A percentile compares a stretch with the other conserved stretches of the same genome.
Conservation (phyloP, 2,329 filamentous ascomycete genomes). For the Ambrosiella xylebori region DNA sequence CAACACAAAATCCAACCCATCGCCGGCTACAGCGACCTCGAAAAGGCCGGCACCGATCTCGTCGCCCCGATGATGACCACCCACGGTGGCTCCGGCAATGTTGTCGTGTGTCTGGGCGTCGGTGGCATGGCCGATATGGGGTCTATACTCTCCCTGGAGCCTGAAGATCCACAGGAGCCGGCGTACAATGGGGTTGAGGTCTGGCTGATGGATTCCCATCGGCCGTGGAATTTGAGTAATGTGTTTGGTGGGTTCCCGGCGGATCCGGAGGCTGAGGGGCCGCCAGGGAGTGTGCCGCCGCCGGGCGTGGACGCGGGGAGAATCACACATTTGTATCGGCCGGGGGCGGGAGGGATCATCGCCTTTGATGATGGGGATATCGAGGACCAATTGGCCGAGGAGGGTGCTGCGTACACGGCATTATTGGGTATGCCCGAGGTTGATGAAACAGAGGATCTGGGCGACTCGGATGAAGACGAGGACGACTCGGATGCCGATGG, state of each 20-base stretch:
- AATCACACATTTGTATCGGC: conserved; percentile 53
- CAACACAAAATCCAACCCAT: conserved; percentile 94
- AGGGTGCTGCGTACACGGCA: conserved; percentile 71
- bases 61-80: conserved; percentile 75
- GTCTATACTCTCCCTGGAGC: conserved; percentile 52
- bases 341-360: conserved; percentile 72
- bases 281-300: not conserved
- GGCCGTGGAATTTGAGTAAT: conserved; percentile 90
- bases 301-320: conserved; percentile 57
- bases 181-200: conserved; percentile 75
- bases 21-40: conserved; percentile 77
- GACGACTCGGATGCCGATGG: conserved; percentile 40
- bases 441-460: conserved; percentile 54
- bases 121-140: conserved; percentile 82
- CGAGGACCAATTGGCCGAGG: conserved; percentile 56
- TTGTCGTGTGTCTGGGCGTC: conserved; percentile 83
- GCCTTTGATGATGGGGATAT: conserved; percentile 96
- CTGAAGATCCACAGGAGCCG: conserved; percentile 42
- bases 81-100: conserved; percentile 67
- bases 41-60: conserved; percentile 59
- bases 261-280: conserved; percentile 18
- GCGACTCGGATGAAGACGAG: conserved; percentile 40
- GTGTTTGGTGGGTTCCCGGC: conserved; percentile 63
- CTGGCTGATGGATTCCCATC: conserved; percentile 80
- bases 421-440: conserved; percentile 81